A percentile compares a stretch with the other conserved stretches of the same genome.
Evolutionary conservation across 768 basidiomycete species (phyloP).

Genomic region (Serendipita vermifera): DNA sequence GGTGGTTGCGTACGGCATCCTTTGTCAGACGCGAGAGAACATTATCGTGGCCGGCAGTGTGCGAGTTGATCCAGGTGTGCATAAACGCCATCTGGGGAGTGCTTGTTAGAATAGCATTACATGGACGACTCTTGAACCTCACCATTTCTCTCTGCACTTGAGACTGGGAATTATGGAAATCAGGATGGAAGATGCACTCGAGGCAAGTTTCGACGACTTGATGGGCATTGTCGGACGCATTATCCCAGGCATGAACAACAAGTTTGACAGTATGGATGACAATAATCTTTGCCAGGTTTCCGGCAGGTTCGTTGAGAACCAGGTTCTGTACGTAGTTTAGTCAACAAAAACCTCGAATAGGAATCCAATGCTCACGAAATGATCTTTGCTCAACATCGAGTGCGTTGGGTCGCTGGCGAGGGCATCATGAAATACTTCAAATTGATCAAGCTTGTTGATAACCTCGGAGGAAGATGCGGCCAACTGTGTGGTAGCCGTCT

Average conservation of each 20-base stretch:
- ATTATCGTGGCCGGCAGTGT: conserved; percentile 35
- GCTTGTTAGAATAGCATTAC: too few relatives aligned
- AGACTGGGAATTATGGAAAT: conserved; percentile 54
- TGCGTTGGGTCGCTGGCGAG: conserved; percentile 76
- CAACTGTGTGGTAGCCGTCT: conserved; percentile 52
- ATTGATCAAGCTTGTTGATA: conserved; percentile 69
- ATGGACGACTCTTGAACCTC: conserved; percentile 4
- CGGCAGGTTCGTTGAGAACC: conserved; percentile 74
- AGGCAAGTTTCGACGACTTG: conserved; percentile 48
- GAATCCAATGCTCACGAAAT: conserved; percentile 74
- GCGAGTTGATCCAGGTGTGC: conserved; percentile 43
- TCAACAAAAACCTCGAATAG: too few relatives aligned
- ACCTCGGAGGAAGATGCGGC: conserved; percentile 57
- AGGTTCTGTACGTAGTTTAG: conserved; percentile 59
- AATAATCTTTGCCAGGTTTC: conserved; percentile 54
- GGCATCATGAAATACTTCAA: conserved; percentile 69
- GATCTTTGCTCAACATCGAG: conserved; percentile 80
- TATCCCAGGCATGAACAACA: conserved; percentile 77
- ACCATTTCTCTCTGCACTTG: conserved; percentile 62
- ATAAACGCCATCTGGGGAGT: conserved; percentile 36
- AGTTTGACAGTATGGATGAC: conserved; percentile 51
- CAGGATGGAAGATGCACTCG: conserved; percentile 73
- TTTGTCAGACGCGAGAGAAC: conserved; percentile 48
- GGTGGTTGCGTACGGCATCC: conserved; percentile 53
- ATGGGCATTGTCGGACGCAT: conserved; percentile 44